Conservation (phyloP, 352 stramenopile species). For the Pilasporangium apinafurcum region DNA sequence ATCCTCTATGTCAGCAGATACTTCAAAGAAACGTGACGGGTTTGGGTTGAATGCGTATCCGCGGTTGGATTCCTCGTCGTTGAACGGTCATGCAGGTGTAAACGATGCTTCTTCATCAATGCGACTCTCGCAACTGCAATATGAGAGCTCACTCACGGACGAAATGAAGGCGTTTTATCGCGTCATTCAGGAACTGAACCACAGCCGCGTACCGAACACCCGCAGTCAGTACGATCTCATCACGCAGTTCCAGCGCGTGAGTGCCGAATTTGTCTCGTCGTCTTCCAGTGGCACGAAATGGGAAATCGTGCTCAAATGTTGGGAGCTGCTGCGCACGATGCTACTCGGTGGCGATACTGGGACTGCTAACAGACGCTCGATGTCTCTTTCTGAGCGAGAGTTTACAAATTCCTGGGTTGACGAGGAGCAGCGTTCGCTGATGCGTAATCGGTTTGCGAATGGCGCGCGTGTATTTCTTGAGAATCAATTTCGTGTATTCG, state of each 20-base stretch:
- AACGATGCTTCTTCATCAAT: conserved; percentile 18
- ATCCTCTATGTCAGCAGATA: too few species aligned
- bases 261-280: conserved; percentile 45
- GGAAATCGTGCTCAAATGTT: conserved; percentile 76
- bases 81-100: conserved; percentile 14
- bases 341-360: conserved; percentile 41
- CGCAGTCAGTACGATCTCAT: conserved; percentile 71
- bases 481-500: conserved; percentile 64
- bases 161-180: conserved; percentile 81
- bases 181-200: conserved; percentile 69
- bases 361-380: conserved; percentile 15
- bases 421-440: conserved; percentile 22
- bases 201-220: conserved; percentile 53
- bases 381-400: conserved; percentile 48
- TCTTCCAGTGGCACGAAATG: conserved; percentile 59
- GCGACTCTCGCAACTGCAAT: conserved; percentile 57
- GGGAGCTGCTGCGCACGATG: conserved; percentile 70
- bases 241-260: conserved; percentile 44
- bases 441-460: conserved; percentile 56
- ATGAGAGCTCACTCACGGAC: conserved; percentile 68
- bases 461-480: conserved; percentile 73
- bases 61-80: conserved; percentile 41
- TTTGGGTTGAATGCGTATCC: conserved; percentile 41
- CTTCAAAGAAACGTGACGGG: conserved; percentile 18
- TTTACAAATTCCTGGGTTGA: conserved; percentile 31